phyloP scores from a whole-genome alignment of 352 stramenopile species.

The Phytophthora kernoviae region DNA sequence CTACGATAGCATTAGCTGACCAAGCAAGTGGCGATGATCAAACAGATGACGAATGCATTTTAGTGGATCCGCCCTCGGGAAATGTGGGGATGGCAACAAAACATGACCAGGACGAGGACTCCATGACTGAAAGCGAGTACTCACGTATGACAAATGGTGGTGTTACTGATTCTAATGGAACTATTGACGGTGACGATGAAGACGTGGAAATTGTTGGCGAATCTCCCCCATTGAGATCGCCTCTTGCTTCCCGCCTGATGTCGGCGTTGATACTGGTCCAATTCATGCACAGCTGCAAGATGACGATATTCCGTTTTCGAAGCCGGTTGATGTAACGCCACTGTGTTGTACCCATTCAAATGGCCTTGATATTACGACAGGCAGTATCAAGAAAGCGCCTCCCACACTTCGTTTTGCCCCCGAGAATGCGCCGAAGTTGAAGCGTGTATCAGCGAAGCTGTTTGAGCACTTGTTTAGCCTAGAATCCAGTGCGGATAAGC shows the following conservation, averaged over 20 bases:
- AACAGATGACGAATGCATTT: conserved; percentile 22
- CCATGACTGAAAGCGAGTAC: conserved; percentile 21
- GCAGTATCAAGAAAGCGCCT: conserved; percentile 1
- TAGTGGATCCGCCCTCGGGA: conserved; percentile 17
- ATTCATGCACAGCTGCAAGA: conserved; percentile 7
- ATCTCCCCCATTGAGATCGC: conserved; percentile 13
- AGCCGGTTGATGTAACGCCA: conserved; percentile 50
- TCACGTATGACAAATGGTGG: conserved; percentile 9
- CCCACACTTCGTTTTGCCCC: conserved; percentile 48
- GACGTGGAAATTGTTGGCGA: conserved; percentile 16
- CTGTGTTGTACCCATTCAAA: conserved; percentile 58
- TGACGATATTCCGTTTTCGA: conserved; percentile 59
- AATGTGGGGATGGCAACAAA: conserved; percentile 9
- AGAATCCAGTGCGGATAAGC: conserved; percentile 1
- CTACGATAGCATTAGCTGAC: conserved; percentile 4
- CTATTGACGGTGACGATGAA: conserved; percentile 11
- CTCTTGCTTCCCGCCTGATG: background rate
- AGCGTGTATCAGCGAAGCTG: conserved; percentile 60
- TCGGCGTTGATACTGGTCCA: conserved; percentile 3
- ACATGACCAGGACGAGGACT: conserved; percentile 12
- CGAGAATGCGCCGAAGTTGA: conserved; percentile 55
- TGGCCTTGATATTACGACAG: conserved; percentile 7
- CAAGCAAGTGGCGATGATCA: conserved; percentile 17
- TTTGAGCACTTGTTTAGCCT: conserved; percentile 50
- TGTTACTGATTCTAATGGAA: background rate